Evolutionary conservation across 2,329 filamentous ascomycete genomes (phyloP).

Genomic region (Aspergillus hiratsukae): DNA sequence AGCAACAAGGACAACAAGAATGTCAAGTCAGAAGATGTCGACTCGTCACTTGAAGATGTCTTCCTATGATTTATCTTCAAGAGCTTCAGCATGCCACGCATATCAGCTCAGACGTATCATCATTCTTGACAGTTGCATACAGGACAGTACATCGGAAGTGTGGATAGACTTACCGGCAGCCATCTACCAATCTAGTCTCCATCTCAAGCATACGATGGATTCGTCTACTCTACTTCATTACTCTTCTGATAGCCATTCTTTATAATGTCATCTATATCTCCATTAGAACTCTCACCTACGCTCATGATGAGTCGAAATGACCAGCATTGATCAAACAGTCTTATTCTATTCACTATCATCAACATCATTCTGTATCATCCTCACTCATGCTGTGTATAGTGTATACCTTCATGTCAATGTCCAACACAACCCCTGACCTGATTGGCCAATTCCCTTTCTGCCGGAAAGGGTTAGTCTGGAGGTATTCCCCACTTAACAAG

Average conservation of each 20-base stretch:
- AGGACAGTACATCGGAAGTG: background rate
- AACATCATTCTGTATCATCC: background rate
- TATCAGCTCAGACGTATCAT: slow-evolving; percentile 13
- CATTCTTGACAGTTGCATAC: slow-evolving; percentile 3
- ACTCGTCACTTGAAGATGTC: slow-evolving; percentile 12
- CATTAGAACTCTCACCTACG: background rate
- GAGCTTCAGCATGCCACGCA: slow-evolving; percentile 13
- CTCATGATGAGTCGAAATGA: background rate
- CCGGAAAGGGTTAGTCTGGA: background rate
- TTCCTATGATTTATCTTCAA: slow-evolving; percentile 15
- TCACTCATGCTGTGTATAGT: slow-evolving; percentile 2
- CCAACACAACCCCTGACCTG: background rate
- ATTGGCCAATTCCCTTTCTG: background rate
- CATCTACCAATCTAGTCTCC: background rate
- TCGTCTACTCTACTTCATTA: background rate
- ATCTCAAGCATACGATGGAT: background rate
- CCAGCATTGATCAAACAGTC: background rate
- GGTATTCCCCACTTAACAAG: too few species aligned
- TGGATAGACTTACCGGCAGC: background rate
- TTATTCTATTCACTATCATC: background rate
- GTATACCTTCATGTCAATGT: background rate
- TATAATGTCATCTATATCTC: background rate
- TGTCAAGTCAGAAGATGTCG: slow-evolving; percentile 14
- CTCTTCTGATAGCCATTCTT: background rate
- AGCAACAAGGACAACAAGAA: background rate